A percentile compares a stretch with the other conserved stretches of the same genome.
phyloP scores from a whole-genome alignment of 805 yeast genomes.

The Saturnispora kantuleensis region DNA sequence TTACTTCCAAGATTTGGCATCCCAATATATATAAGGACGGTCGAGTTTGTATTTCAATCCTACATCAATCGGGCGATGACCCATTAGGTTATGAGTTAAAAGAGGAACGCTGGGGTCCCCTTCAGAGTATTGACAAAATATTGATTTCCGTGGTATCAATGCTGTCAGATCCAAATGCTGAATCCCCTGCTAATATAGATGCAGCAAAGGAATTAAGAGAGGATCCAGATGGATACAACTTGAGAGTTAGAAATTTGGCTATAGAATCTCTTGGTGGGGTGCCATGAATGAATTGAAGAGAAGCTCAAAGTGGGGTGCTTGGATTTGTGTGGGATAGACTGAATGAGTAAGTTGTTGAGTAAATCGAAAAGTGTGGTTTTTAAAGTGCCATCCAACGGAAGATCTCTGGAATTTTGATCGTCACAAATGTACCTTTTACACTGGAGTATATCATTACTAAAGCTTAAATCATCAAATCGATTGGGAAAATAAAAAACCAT shows the following conservation, averaged over 20 bases:
- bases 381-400: no score
- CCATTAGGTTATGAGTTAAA: conserved; percentile 93
- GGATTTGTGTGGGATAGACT: no score
- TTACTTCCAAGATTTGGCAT: conserved; percentile 76
- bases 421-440: no score
- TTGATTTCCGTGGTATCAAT: conserved; percentile 86
- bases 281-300: neutral
- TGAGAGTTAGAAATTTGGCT: conserved; percentile 58
- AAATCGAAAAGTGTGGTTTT: no score
- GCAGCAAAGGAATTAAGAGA: conserved; percentile 88
- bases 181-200: conserved; percentile 85
- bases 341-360: no score
- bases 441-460: no score
- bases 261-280: conserved; percentile 8
- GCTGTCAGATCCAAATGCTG: conserved; percentile 95
- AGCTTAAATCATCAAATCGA: no score
- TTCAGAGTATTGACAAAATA: conserved; percentile 96
- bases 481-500: no score
- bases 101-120: conserved; percentile 97
- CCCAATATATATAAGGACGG: conserved; percentile 95
- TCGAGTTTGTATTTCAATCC: conserved; percentile 87
- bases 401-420: no score
- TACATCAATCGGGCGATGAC: conserved; percentile 96
- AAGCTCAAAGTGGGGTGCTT: no score
- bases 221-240: conserved; percentile 56